Evolutionary conservation across 345 rosid species (phyloP).

Genomic region (Syzygium aqueum): DNA sequence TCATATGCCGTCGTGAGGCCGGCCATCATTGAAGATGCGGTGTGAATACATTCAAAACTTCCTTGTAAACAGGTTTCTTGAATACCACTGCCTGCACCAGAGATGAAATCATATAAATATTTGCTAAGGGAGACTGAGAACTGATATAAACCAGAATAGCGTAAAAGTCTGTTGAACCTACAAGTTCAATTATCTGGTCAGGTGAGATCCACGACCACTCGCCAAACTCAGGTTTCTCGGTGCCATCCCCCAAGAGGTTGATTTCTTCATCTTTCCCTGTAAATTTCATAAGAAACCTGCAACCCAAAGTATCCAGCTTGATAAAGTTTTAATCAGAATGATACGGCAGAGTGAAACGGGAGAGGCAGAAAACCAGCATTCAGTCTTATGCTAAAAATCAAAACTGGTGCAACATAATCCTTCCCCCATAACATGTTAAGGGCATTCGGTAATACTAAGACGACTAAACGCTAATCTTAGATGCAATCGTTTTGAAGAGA

Average conservation of each 20-base stretch:
- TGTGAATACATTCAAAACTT: constrained; percentile 52
- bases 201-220: constrained; percentile 82
- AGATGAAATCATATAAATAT: neutral
- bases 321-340: neutral
- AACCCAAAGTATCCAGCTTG: neutral
- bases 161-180: constrained; percentile 14
- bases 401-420: neutral
- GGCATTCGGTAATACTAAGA: neutral
- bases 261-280: constrained; percentile 81
- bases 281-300: constrained; percentile 84
- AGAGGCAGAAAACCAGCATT: neutral
- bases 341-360: neutral
- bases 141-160: neutral
- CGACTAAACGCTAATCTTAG: neutral
- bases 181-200: constrained; percentile 52
- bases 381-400: neutral
- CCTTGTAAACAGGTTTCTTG: constrained; percentile 81
- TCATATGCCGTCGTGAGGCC: neutral
- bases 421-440: neutral
- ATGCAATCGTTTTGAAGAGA: neutral
- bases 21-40: constrained; percentile 38
- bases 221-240: constrained; percentile 90
- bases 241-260: constrained; percentile 79
- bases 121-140: neutral
- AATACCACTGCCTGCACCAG: constrained; percentile 74